Evolutionary conservation across 1,139 yeast genomes (phyloP).

Genomic region (Suhomyces taliae): DNA sequence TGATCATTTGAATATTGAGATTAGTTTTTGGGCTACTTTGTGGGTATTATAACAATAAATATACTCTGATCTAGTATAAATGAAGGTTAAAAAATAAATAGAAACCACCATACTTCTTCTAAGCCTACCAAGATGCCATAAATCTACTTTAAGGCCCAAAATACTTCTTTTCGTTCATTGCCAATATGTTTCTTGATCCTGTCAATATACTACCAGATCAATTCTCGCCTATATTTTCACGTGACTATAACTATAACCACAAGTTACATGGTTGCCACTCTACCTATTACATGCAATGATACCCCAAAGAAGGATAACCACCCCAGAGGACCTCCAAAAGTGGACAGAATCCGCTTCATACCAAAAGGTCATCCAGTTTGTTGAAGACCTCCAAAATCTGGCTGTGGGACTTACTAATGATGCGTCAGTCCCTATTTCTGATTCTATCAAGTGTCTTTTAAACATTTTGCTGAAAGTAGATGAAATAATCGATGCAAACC

Average conservation of each 20-base stretch:
- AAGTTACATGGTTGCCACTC: not conserved
- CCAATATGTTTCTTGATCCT: not conserved
- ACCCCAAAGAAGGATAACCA: conserved; percentile 58
- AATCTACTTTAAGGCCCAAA: too few relatives aligned
- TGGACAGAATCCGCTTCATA: conserved; percentile 63
- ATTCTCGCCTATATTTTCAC: not conserved
- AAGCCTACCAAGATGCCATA: too few relatives aligned
- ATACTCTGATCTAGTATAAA: too few relatives aligned
- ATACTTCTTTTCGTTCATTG: not conserved
- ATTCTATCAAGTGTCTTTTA: conserved; percentile 32
- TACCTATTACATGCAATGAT: not conserved
- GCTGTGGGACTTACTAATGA: conserved; percentile 67
- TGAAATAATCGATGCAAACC: conserved; percentile 51
- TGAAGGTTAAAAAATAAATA: too few relatives aligned
- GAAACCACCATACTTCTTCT: too few relatives aligned
- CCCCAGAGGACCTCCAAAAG: conserved; percentile 57
- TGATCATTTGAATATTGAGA: too few relatives aligned
- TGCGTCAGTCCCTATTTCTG: conserved; percentile 29
- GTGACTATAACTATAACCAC: not conserved
- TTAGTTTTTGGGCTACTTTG: too few relatives aligned
- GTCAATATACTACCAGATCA: too few relatives aligned
- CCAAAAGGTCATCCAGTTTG: conserved; percentile 51
- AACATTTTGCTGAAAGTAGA: conserved; percentile 47
- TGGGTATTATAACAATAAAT: too few relatives aligned
- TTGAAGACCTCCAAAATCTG: conserved; percentile 59